Evolutionary conservation across 2,329 filamentous ascomycete genomes (phyloP), one percentile per base, ranked within the genome.

Genomic region (Endocalyx cinctus): DNA sequence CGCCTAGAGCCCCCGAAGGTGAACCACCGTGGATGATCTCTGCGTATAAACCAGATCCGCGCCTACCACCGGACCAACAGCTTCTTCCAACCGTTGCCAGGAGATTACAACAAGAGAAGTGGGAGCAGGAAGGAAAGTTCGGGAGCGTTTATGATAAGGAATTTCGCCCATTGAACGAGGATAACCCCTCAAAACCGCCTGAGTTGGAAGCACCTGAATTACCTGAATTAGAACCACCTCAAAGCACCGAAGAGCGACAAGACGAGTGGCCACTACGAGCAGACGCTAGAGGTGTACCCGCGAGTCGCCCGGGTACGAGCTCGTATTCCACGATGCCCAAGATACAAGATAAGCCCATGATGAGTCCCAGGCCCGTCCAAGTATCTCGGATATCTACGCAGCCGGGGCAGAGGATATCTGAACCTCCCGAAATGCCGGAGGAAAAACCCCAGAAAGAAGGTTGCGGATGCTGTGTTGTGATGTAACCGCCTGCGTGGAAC

Each of bases 11-110:
- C 26, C 89, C 89, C 1, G 92, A 97, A 66, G 92, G 92, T 14
- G 90, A 97, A 34, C 88, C 92, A 8, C 92, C 92, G 32, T 98
- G 92, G 92, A 77, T 97, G 62, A 77, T 92, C 28, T 86, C 84
- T 15, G 87, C 94, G 62, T 98, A 96, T 62, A 94, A 94, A 54
- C 92, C 92, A 1, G 92, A 98, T 55, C 92, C 92, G 18, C 82
- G 88, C 40, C 69, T 98, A 20, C 92, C 92, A 5, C 92, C 88
- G 0, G 92, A 98, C 42, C 86, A 98, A 59, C 92, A 98, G 56
- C 80, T 98, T 33, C 77, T 98, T 10, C 92, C 92, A 1, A 97
- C 92, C 0, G 88, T 97, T 42, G 92, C 92, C 10, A 87, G 84
- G 51, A 77, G 87, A 35, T 73, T 97, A 59, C 86, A 92, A 58